Evolutionary conservation across 495 filamentous ascomycete species (phyloP), one percentile per base, ranked within the genome.

Genomic region (Penicillium antarcticum): DNA sequence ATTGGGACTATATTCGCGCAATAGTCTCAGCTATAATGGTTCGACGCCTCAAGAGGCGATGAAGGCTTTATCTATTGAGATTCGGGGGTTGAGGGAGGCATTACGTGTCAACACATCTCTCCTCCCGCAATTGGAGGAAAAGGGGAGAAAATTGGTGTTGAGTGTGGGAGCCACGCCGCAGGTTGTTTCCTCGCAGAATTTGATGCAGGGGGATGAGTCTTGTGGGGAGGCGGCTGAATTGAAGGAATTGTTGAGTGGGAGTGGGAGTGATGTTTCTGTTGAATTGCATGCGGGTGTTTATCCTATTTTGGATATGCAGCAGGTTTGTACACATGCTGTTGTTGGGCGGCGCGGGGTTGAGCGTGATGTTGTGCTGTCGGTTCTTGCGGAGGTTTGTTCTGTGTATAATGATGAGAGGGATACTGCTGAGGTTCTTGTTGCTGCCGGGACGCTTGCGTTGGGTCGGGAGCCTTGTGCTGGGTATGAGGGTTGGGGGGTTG

Each of bases 161-260:
- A 88, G 84, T 4, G 83, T 92, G 2, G 91, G 90, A 2, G 90
- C 91, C 1, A 91, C 90, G 32, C 91, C 90, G 2, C 94, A 90
- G 7, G 82, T 85, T 8, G 82, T 83, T 0, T 78, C 82, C 12
- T 65, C 74, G 9, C 67, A 80, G 55, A 73, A 80, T 52, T 55
- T 81, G 9, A 35, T 75, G 5, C 49, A 40, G 7, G 26, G 33
- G 0, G 21, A 45, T 4, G 41, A 41, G 19, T 17, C n/a, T 0
- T 43, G 49, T 37, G 56, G 53, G 1, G 62, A 65, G 29, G 53
- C 58, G 13, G 51, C 56, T 10, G 53, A 56, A 5, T 41, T 68
- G 35, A 65, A 53, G 37, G 32, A 45, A 1, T n/a, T 70, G 41
- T 45, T 63, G 34, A 50, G 39, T 16, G 39, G 69, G 34, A 50